Percentiles rank a stretch among this genome's conserved stretches.
These are phyloP conservation scores for Proliferodiscus dingleyae DNA, from an alignment of 2,329 filamentous ascomycete species.

Conservation along the genomic window DNA sequence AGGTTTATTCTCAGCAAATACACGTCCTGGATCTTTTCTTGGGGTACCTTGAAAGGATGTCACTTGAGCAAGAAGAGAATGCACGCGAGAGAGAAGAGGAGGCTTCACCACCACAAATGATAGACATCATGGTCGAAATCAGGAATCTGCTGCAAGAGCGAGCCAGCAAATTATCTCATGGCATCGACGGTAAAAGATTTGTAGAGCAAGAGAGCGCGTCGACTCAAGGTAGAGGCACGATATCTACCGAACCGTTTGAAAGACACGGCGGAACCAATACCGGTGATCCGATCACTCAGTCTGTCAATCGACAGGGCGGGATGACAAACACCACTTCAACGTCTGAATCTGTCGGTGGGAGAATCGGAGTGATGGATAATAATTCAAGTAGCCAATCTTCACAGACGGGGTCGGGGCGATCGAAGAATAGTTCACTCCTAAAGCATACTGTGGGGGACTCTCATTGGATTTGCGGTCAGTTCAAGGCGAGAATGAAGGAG, in stretches of 20 bases:
- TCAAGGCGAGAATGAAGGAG: not conserved
- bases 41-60: not conserved
- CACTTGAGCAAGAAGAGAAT: no score
- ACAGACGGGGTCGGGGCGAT: no score
- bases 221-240: not conserved
- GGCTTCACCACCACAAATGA: not conserved
- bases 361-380: no score
- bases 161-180: not conserved
- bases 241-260: not conserved
- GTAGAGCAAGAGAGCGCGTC: not conserved
- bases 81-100: conserved; percentile 4
- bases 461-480: conserved; percentile 1
- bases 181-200: not conserved
- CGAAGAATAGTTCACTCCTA: not conserved
- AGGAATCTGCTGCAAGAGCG: not conserved
- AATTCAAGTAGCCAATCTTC: no score
- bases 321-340: no score
- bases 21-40: conserved; percentile 7
- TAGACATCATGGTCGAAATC: conserved; percentile 3
- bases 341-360: no score
- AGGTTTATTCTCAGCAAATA: conserved; percentile 31
- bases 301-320: no score
- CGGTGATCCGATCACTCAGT: no score
- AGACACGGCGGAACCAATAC: not conserved
- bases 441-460: conserved; percentile 4